Percentiles rank a stretch among this genome's conserved stretches.
These are phyloP conservation scores for Solidago caesia DNA, from an alignment of 129 eudicot genomes.

Conservation along the genomic window DNA sequence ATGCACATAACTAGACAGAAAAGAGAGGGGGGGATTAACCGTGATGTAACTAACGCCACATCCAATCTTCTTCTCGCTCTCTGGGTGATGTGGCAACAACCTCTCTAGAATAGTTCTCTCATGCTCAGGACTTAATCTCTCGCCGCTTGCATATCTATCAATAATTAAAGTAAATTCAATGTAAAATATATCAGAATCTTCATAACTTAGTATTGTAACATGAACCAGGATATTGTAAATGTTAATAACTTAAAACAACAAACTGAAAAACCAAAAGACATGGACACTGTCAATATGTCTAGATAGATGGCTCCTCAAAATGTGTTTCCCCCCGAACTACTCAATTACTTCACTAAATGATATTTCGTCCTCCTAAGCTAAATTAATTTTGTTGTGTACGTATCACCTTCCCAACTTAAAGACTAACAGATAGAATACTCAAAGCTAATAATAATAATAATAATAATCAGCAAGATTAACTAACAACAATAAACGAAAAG, in stretches of 20 bases:
- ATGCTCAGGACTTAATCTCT: conserved; percentile 76
- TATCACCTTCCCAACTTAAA: conserved; percentile 13
- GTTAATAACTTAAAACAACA: no score
- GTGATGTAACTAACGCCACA: conserved; percentile 88
- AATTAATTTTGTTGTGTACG: no score
- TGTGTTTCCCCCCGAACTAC: no score
- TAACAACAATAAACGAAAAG: no score
- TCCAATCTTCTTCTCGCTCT: conserved; percentile 80
- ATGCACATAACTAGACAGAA: conserved; percentile 15
- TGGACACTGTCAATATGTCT: no score
- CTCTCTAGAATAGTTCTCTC: conserved; percentile 72
- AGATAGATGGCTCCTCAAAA: no score
- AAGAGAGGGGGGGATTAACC: conserved; percentile 44
- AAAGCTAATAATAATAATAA: background rate
- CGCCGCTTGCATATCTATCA: conserved; percentile 74
- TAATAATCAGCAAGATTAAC: background rate
- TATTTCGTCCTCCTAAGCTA: no score
- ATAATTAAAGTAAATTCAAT: conserved; percentile 17
- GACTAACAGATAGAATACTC: no score
- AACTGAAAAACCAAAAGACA: no score
- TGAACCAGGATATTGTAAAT: no score
- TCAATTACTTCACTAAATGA: no score
- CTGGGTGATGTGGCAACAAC: conserved; percentile 92
- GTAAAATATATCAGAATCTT: conserved; percentile 15
- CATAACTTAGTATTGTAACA: background rate